A percentile compares a stretch with the other conserved stretches of the same genome.
phyloP scores from a whole-genome alignment of 2,329 filamentous ascomycete genomes.

The Stenocarpella maydis region DNA sequence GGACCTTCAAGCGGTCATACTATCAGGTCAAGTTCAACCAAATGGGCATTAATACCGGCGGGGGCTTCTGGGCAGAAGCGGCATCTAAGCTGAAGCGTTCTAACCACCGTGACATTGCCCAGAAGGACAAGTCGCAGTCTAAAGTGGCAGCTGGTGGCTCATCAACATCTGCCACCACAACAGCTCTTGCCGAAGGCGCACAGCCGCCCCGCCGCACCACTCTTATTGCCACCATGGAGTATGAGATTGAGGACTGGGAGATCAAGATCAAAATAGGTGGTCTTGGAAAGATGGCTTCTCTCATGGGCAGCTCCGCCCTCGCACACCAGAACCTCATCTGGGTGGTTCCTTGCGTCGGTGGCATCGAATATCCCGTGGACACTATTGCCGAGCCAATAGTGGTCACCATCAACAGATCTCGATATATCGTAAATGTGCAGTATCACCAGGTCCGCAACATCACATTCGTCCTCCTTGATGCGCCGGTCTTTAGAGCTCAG shows the following conservation, averaged over 20 bases:
- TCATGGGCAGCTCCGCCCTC: constrained; percentile 70
- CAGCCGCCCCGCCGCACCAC: constrained; percentile 32
- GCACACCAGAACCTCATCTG: constrained; percentile 71
- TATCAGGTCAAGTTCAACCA: constrained; percentile 64
- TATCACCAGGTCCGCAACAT: constrained; percentile 71
- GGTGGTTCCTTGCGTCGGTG: constrained; percentile 70
- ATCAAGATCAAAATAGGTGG: constrained; percentile 78
- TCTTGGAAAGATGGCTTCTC: constrained; percentile 73
- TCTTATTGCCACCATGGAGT: constrained; percentile 56
- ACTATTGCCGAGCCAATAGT: constrained; percentile 67
- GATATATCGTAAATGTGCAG: constrained; percentile 69
- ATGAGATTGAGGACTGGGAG: constrained; percentile 74
- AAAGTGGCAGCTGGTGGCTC: constrained; percentile 34
- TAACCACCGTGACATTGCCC: constrained; percentile 30
- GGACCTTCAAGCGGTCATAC: constrained; percentile 64
- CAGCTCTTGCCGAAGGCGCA: constrained; percentile 4
- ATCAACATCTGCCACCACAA: constrained; percentile 9
- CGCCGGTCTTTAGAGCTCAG: constrained; percentile 71
- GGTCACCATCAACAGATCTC: constrained; percentile 66
- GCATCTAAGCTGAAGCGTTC: constrained; percentile 26
- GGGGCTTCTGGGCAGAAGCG: constrained; percentile 40
- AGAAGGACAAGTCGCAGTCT: constrained; percentile 39
- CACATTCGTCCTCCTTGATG: constrained; percentile 73
- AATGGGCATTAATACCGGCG: constrained; percentile 53
- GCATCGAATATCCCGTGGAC: constrained; percentile 69